A percentile compares a stretch with the other conserved stretches of the same genome.
These are phyloP conservation scores for Globisporangium heterothallicum DNA, from an alignment of 352 stramenopile species.

Conservation along the genomic window DNA sequence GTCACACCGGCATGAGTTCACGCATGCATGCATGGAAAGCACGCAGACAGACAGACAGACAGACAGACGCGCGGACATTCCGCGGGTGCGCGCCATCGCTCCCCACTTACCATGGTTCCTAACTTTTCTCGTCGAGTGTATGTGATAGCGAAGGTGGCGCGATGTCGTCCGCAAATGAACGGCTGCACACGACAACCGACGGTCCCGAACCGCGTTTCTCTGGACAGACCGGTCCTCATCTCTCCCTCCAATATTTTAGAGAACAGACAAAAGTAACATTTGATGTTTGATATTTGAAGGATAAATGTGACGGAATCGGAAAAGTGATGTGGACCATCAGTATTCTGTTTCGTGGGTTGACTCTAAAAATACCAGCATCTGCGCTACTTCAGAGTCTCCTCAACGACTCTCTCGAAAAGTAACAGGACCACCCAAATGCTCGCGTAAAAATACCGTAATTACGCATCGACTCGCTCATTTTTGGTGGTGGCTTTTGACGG, in stretches of 20 bases:
- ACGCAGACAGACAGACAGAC: background rate
- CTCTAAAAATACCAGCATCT: background rate
- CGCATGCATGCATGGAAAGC: background rate
- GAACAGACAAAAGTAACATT: conserved; percentile 13
- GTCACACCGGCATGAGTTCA: background rate
- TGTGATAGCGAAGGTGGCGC: background rate
- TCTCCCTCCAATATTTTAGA: background rate
- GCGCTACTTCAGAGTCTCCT: background rate
- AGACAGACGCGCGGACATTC: conserved; percentile 3
- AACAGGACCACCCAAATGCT: conserved; percentile 9
- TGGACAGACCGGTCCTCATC: conserved; percentile 12
- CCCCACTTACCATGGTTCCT: conserved; percentile 19
- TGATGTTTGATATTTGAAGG: too few relatives aligned
- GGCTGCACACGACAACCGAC: conserved; percentile 26
- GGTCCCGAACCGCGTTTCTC: conserved; percentile 10
- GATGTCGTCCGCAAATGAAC: conserved; percentile 28
- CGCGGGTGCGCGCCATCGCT: conserved; percentile 3
- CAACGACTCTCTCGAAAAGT: conserved; percentile 4
- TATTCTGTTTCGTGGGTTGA: conserved; percentile 7
- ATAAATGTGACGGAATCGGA: too few relatives aligned
- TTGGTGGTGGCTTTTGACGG: conserved; percentile 13
- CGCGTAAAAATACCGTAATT: conserved; percentile 6
- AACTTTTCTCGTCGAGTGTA: conserved; percentile 10
- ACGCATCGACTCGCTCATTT: conserved; percentile 1
- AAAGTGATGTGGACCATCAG: conserved; percentile 11